Base-by-base conservation (phyloP, 495 filamentous ascomycete species). In the Penicillium desertorum region DNA sequence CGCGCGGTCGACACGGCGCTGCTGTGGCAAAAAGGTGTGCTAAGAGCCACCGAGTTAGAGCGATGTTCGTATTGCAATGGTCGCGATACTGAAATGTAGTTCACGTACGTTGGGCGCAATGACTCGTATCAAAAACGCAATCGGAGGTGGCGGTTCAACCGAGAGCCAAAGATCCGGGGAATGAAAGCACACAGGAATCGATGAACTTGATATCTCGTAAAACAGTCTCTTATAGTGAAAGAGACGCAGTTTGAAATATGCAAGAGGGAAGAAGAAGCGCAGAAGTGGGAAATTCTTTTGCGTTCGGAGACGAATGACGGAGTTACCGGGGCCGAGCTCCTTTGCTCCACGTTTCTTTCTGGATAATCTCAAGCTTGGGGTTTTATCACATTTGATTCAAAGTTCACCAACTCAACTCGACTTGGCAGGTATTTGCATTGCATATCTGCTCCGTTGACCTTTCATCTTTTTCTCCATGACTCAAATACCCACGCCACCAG, bases 311-410 rank as follows among this genome's bases (percentile, higher is more conserved):
- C 58, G 61, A 69, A 75, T 73, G 71, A 72, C 73, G 74, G 76
- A 77, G 73, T 73, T 76, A 73, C 63, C 74, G 72, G 74, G 70
- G 59, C 71, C 70, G 66, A 71, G 66, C 68, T 65, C 45, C 66
- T 57, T 45, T 53, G 45, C 60, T 65, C 61, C 56, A 54, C 37
- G 55, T 56, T 57, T 56, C 42, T 54, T 54, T 23, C 22, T 36
- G 17, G 27, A 29, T 29, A 25, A 45, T 48, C 32, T 53, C 36
- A 10, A 20, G 16, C 37, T 43, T 50, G 16, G n/a, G 1, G 16
- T n/a, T 17, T 39, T 3, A 39, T 17, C 10, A 4, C 2, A 14
- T 14, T 34, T 34, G 9, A 34, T 34, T 14, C 9, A 34, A 34
- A 25, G 30, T 34, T 11, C 29, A 2, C 30, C 30, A 12, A 36